These are phyloP conservation scores for Suillus spraguei DNA, from an alignment of 768 basidiomycete genomes.

Conservation along the genomic window DNA sequence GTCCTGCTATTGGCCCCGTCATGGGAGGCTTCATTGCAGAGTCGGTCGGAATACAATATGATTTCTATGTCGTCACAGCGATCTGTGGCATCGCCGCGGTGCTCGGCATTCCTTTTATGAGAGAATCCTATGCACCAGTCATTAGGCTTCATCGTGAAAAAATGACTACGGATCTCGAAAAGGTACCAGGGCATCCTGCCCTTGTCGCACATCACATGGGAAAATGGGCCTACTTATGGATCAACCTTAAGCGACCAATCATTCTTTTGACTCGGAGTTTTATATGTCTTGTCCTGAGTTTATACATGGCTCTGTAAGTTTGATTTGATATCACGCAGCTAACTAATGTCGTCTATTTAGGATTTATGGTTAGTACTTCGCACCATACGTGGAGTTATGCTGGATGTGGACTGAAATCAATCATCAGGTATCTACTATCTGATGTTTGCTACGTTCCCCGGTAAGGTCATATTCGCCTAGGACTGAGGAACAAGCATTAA, in stretches of 20 bases:
- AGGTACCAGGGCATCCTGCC: constrained; percentile 34
- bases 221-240: constrained; percentile 50
- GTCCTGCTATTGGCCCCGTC: constrained; percentile 47
- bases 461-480: constrained; percentile 29
- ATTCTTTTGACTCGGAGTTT: constrained; percentile 61
- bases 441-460: constrained; percentile 69
- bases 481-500: constrained; percentile 8
- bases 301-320: constrained; percentile 75
- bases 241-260: constrained; percentile 51
- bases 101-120: constrained; percentile 49
- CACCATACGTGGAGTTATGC: background rate
- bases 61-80: background rate
- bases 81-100: background rate
- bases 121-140: constrained; percentile 77
- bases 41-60: background rate
- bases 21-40: background rate
- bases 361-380: constrained; percentile 53
- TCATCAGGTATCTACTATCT: constrained; percentile 63
- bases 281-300: constrained; percentile 70
- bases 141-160: constrained; percentile 52
- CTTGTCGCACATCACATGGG: constrained; percentile 21
- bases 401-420: background rate
- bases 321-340: background rate
- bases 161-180: constrained; percentile 47
- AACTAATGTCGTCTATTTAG: constrained; percentile 28